Base-by-base conservation (phyloP, 106 monocot genomes). In the Phalaenopsis aphrodite region DNA sequence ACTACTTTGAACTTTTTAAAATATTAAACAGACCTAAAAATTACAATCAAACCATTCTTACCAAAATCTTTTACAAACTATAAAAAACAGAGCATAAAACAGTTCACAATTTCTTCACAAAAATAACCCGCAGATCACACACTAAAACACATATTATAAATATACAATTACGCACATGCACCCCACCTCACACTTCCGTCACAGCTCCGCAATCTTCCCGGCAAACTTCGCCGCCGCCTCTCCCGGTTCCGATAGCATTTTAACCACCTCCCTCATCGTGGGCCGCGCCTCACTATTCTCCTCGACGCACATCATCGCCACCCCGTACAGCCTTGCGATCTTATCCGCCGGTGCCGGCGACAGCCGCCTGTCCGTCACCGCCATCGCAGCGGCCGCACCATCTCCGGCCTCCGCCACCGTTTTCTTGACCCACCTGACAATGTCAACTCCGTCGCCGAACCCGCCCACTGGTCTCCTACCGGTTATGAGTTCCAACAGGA, bases 191-290 rank as follows among this genome's bases (percentile, higher is more conserved):
- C 36, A 39, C 21, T 7, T 69, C 69, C 69, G 23, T 12, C 39
- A 69, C 14, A 69, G 12, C 61, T 69, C 38, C 39, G 64, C 39
- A 1, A 69, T 41, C 39, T 69, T 69, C 12, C 39, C 39, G 69
- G 69, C 69, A 8, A 69, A 39, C 69, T 39, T 69, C 24, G 24
- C 15, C 46, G 45, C 24, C 8, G 76, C 3, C 16, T 30, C 10
- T 0, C 69, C 58, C 3, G 90, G 85, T 45, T 88, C 84, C 24
- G 89, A 81, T 12, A 97, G 92, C 89, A 94, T 85, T 57, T 94
- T 94, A 4, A 97, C 96, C 11, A 97, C 94, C 81, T 97, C 96
- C 68, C 96, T 82, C 96, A 97, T 97, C 39, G 97, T 94, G 43
- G 97, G 97, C 61, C 97, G 43, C 0, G 56, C 87, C 42, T 57